phyloP scores from a whole-genome alignment of 139 green algal species.

The Asterochloris sp. region DNA sequence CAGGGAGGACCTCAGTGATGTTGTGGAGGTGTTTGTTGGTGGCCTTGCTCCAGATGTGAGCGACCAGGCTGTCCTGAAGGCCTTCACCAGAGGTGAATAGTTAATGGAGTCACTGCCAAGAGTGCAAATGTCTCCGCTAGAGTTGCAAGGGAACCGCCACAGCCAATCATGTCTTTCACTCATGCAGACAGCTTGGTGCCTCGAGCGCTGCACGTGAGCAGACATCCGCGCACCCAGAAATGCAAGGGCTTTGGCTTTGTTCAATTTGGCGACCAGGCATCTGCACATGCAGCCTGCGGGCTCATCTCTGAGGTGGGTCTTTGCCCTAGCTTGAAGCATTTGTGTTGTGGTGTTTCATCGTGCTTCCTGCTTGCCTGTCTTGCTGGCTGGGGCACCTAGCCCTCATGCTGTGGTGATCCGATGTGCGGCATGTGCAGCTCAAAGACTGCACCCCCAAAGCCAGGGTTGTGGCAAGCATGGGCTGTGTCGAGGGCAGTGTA shows the following conservation, averaged over 20 bases:
- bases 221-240: not conserved
- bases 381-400: no score
- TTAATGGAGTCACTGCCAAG: not conserved
- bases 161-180: no score
- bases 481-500: no score
- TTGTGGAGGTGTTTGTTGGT: slow-evolving; percentile 9
- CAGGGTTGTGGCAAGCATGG: no score
- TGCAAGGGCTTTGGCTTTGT: slow-evolving; percentile 23
- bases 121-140: no score
- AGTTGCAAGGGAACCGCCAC: no score
- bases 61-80: slow-evolving; percentile 9
- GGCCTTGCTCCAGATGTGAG: slow-evolving; percentile 2
- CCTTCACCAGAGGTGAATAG: not conserved
- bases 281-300: slow-evolving; percentile 11
- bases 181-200: no score
- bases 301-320: slow-evolving; percentile 12
- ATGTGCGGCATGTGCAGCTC: no score
- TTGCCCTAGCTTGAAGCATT: not conserved
- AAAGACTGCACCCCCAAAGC: no score
- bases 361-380: no score
- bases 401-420: no score
- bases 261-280: slow-evolving; percentile 1
- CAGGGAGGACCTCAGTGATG: not conserved
- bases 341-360: no score
- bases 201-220: not conserved